Evolutionary conservation across 805 yeast genomes (phyloP), one percentile per base, ranked within the genome.

Genomic region (Groenewaldozyma salmanticensis): DNA sequence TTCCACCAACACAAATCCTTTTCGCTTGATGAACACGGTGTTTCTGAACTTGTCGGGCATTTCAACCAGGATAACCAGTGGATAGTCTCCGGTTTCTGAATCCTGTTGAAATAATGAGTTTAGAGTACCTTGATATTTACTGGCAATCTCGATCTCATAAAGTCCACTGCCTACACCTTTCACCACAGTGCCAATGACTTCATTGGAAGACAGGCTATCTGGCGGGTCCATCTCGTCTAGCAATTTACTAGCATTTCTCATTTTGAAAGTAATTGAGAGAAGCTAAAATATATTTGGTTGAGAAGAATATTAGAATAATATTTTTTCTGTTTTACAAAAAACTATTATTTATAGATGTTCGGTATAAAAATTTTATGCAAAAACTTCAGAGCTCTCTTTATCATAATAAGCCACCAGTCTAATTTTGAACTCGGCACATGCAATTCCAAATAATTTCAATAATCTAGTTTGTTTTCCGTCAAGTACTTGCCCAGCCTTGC

Each of bases 371-470:
- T 7, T 31, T n/a, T 16, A 31, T 16, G n/a, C 7, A n/a, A 11
- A 32, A 20, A 21, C 24, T 37, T 31, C 41, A n/a, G 37, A 34
- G n/a, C 13, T 11, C 34, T 81, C 79, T 38, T 51, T 50, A 38
- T 57, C 55, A 59, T 82, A 90, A 61, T 72, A 84, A 16, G 92
- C 96, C 52, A 78, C 65, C 48, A 82, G 66, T 53, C 76, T 72
- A 39, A 92, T 94, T 62, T 79, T 85, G 66, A 90, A 92, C 58
- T 84, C 87, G 35, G 96, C 74, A 42, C 87, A 86, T 9, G 96
- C 96, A 43, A 94, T 76, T 56, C 99, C 99, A 62, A 92, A 94
- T 52, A 85, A 92, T 65, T 92, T 92, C 61, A 92, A 71, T 42
- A 92, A 77, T 51, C 92, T 73, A 19, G 96, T 94, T 66, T 92